Conservation (phyloP, 176 grass and related monocot genomes). For the Triticum timopheevii region DNA sequence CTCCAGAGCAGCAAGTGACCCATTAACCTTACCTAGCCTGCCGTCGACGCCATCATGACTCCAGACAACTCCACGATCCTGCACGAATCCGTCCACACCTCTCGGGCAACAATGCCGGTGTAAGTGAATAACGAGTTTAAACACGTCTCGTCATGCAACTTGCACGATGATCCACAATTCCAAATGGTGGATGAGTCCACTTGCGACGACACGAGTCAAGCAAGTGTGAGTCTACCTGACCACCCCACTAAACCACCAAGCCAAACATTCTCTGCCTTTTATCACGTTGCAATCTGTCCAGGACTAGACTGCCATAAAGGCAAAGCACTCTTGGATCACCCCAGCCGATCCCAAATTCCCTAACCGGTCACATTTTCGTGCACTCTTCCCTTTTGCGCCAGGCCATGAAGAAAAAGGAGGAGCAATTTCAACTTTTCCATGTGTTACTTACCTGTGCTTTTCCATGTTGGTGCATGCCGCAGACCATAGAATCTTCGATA, state of each 20-base stretch:
- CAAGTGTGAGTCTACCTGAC: not conserved
- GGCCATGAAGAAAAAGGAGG: too few species aligned
- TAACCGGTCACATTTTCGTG: not conserved
- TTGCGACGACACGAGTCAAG: constrained; percentile 8
- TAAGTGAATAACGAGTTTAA: not conserved
- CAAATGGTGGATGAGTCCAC: not conserved
- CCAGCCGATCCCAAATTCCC: not conserved
- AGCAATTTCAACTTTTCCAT: too few species aligned
- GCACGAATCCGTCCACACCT: too few species aligned
- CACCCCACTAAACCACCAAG: not conserved
- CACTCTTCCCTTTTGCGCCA: not conserved
- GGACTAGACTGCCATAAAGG: not conserved
- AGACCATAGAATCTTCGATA: not conserved
- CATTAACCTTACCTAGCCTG: too few species aligned
- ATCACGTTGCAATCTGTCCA: constrained; percentile 33
- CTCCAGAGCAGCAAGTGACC: too few species aligned
- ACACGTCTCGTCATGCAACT: not conserved
- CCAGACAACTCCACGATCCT: too few species aligned
- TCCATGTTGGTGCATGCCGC: not conserved
- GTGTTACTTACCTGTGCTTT: too few species aligned
- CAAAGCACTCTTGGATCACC: not conserved
- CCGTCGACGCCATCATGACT: too few species aligned
- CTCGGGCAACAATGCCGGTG: not conserved
- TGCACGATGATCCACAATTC: not conserved
- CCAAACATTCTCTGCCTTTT: constrained; percentile 26